Percentiles rank a stretch among this genome's conserved stretches.
phyloP scores from a whole-genome alignment of 164 flowering plant genomes.

The Liriodendron chinense region DNA sequence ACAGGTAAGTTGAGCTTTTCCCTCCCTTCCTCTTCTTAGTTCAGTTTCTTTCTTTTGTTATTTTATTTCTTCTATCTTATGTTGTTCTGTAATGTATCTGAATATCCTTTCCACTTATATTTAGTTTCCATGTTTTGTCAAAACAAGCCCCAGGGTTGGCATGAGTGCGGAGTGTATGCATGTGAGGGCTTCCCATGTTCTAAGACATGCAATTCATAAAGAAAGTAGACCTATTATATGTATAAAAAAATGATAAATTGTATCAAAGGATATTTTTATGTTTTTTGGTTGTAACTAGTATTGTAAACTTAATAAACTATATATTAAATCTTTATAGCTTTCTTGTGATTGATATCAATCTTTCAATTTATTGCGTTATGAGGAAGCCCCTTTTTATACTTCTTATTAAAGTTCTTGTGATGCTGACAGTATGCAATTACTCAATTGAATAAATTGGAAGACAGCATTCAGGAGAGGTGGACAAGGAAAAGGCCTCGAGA shows the following conservation, averaged over 20 bases:
- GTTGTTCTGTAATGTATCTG: neutral
- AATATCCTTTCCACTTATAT: neutral
- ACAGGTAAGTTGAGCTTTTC: neutral
- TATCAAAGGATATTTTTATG: too few species aligned
- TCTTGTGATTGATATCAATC: neutral
- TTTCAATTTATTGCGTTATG: neutral
- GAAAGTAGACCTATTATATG: neutral
- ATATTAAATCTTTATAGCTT: neutral
- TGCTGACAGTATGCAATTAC: slow-evolving; percentile 76
- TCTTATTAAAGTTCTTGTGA: slow-evolving; percentile 15
- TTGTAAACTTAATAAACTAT: neutral
- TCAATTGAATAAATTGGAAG: slow-evolving; percentile 88
- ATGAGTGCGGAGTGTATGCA: neutral
- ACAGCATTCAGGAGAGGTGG: slow-evolving; percentile 89
- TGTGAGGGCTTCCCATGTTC: neutral
- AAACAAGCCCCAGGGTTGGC: neutral
- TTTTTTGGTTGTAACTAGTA: neutral
- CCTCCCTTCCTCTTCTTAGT: neutral
- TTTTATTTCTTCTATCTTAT: neutral
- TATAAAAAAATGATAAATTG: too few species aligned
- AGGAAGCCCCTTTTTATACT: neutral
- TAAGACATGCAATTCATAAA: neutral
- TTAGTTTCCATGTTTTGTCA: too few species aligned
- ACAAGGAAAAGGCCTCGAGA: slow-evolving; percentile 52
- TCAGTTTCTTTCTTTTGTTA: neutral